phyloP scores from a whole-genome alignment of 441 rosid genomes.

The Euphorbia celastroides region DNA sequence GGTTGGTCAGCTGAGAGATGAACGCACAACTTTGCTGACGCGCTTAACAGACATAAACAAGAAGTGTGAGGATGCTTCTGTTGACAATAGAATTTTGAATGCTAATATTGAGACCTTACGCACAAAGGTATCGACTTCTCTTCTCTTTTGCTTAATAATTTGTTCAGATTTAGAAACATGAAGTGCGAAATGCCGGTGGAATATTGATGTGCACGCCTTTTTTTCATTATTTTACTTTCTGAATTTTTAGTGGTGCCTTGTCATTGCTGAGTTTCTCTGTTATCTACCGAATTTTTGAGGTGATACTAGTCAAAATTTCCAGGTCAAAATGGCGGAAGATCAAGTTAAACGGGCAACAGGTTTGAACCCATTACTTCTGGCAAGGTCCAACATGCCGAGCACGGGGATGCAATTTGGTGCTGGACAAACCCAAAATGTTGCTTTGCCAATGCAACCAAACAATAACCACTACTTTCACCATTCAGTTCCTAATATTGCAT shows the following conservation, averaged over 20 bases:
- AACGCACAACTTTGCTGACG: conserved; percentile 61
- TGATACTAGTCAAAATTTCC: conserved; percentile 23
- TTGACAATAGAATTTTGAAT: conserved; percentile 85
- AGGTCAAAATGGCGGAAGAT: conserved; percentile 99
- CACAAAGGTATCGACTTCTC: conserved; percentile 54
- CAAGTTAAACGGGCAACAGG: conserved; percentile 85
- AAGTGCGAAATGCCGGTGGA: background rate
- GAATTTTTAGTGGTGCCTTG: background rate
- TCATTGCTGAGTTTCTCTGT: background rate
- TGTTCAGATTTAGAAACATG: too few species aligned
- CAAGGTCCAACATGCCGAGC: conserved; percentile 49
- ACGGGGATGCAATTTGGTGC: conserved; percentile 48
- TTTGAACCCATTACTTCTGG: conserved; percentile 61
- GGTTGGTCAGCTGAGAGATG: conserved; percentile 85
- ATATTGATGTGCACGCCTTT: background rate
- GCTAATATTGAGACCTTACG: conserved; percentile 92
- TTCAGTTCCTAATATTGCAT: conserved; percentile 34
- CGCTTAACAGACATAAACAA: conserved; percentile 68
- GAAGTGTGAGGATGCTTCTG: conserved; percentile 71
- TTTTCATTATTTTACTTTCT: background rate
- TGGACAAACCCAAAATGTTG: conserved; percentile 35
- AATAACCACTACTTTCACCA: conserved; percentile 47
- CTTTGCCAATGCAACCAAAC: conserved; percentile 44
- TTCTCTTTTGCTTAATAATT: conserved; percentile 1
- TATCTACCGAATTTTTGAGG: conserved; percentile 13